Evolutionary conservation across 495 filamentous ascomycete genomes (phyloP), one percentile per base, ranked within the genome.

Genomic region (Podospora sp.): DNA sequence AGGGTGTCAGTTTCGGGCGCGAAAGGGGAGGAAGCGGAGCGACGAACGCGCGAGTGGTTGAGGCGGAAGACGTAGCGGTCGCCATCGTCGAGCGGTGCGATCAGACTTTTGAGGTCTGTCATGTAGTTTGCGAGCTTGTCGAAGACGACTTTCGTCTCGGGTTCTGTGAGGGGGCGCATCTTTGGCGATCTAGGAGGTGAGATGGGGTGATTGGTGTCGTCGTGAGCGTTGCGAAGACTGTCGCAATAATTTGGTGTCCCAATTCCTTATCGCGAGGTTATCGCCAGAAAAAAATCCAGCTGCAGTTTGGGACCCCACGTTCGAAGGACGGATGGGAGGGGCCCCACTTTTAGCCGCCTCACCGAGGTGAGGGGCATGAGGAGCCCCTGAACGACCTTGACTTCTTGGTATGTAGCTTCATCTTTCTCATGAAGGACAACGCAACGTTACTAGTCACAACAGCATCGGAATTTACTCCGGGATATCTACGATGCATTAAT

Each of bases 21-120:
- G 1, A 1, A 52, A 33, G 18, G 18, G 24, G 8, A 57, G 46
- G 53, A 35, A 29, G 27, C 29, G 24, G 27, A 18, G 52, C 22
- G 25, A 63, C 67, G 56, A 51, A 73, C 68, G 29, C 75, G 75
- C 18, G 71, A 66, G 71, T 89, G 86, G 68, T 91, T 88, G 33
- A 97, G 83, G 33, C 95, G 89, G 81, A 99, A 97, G 51, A 96
- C 92, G 81, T 91, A 88, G 70, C 91, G 88, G 73, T 91, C 88
- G 62, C 86, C 78, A 72, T 88, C 82, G 74, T 90, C 86, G 63
- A 90, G 83, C 2, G 88, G 87, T 51, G 90, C 86, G 75, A 97
- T 92, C 53, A 98, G 85, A 72, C 89, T 83, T 68, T 88, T 92
- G 60, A 98, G 84, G 69, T 77, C 75, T 62, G 73, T 71, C 58